phyloP scores from a whole-genome alignment of 2,329 filamentous ascomycete genomes.

The Exophiala dermatitidis region DNA sequence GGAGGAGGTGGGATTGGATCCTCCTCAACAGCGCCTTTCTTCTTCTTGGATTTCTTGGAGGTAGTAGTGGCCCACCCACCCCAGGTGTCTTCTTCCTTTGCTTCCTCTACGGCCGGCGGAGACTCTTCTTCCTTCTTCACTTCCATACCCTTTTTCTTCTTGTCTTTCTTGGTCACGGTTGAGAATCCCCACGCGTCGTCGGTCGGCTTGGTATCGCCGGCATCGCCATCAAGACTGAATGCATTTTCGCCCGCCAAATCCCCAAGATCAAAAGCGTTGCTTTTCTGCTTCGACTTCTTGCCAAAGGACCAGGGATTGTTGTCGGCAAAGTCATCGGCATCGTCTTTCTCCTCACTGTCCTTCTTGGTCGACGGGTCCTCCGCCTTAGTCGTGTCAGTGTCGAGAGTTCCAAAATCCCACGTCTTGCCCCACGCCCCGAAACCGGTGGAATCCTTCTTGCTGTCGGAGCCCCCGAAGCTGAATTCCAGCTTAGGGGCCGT shows the following conservation, averaged over 20 bases:
- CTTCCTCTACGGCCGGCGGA: constrained; percentile 19
- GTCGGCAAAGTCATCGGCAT: constrained; percentile 25
- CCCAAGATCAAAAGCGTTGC: constrained; percentile 39
- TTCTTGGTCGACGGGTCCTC: constrained; percentile 28
- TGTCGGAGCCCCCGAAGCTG: constrained; percentile 45
- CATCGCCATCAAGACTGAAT: constrained; percentile 40
- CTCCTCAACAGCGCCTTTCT: constrained; percentile 28
- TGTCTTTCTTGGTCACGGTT: constrained; percentile 38
- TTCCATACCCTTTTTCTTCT: constrained; percentile 41
- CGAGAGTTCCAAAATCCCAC: constrained; percentile 45
- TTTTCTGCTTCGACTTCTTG: constrained; percentile 34
- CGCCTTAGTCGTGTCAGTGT: constrained; percentile 28
- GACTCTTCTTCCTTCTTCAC: constrained; percentile 33
- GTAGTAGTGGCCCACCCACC: constrained; percentile 33
- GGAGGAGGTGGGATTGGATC: constrained; percentile 23
- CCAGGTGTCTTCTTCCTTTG: constrained; percentile 31
- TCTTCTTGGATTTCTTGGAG: constrained; percentile 41
- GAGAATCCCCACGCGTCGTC: constrained; percentile 37
- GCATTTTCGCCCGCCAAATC: constrained; percentile 38
- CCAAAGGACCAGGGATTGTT: constrained; percentile 37
- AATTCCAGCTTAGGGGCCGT: constrained; percentile 51
- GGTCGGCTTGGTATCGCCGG: constrained; percentile 36
- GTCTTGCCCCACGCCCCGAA: constrained; percentile 56
- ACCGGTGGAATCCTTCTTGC: constrained; percentile 35
- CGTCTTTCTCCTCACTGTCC: constrained; percentile 27